phyloP scores from a whole-genome alignment of 495 filamentous ascomycete genomes.

The Cetradonia linearis region DNA sequence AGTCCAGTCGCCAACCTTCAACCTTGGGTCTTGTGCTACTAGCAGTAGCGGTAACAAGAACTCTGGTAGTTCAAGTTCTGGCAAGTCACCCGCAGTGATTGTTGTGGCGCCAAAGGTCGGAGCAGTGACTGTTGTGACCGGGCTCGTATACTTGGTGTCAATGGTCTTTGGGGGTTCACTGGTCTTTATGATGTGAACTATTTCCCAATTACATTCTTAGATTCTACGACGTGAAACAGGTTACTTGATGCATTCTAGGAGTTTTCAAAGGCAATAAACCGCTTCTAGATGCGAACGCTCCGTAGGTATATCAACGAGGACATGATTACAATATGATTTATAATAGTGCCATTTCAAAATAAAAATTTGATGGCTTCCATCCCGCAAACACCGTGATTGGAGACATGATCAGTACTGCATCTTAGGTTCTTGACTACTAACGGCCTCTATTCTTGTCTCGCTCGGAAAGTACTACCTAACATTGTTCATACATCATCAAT shows the following conservation, averaged over 20 bases:
- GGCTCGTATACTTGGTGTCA: conserved; percentile 11
- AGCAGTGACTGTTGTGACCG: conserved; percentile 10
- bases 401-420: neutral
- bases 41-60: conserved; percentile 7
- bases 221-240: conserved; percentile 1
- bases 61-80: neutral
- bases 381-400: neutral
- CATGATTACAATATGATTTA: neutral
- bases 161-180: conserved; percentile 12
- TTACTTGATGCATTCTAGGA: neutral
- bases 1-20: conserved; percentile 16
- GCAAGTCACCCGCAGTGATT: conserved; percentile 10
- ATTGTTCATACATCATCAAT: too few species aligned
- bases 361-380: too few species aligned
- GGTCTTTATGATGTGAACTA: conserved; percentile 4
- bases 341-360: neutral
- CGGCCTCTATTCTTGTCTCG: too few species aligned
- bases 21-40: conserved; percentile 12
- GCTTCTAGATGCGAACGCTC: neutral
- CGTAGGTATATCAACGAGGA: neutral
- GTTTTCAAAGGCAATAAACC: neutral
- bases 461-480: too few species aligned
- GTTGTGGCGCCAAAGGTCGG: conserved; percentile 7
- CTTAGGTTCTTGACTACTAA: too few species aligned
- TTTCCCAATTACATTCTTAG: neutral